A percentile compares a stretch with the other conserved stretches of the same genome.
phyloP scores from a whole-genome alignment of 495 filamentous ascomycete species.

The Ramalina peruviana region DNA sequence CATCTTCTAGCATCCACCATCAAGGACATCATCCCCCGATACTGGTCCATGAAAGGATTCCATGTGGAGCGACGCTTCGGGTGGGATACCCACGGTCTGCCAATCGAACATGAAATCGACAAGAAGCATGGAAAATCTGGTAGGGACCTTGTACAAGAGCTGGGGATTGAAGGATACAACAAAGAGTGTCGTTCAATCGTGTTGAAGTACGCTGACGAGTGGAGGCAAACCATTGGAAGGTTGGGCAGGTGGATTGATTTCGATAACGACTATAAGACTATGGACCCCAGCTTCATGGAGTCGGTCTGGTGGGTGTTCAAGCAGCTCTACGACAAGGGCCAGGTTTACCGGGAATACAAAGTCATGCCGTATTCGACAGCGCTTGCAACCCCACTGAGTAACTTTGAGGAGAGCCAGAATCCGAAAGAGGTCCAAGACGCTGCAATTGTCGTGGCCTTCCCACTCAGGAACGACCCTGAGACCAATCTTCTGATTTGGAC shows the following conservation, averaged over 20 bases:
- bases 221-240: slow-evolving; percentile 78
- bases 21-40: slow-evolving; percentile 92
- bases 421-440: slow-evolving; percentile 90
- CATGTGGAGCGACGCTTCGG: slow-evolving; percentile 62
- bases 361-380: slow-evolving; percentile 95
- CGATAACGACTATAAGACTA: slow-evolving; percentile 97
- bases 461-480: slow-evolving; percentile 58
- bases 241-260: slow-evolving; percentile 97
- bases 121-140: slow-evolving; percentile 89
- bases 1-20: slow-evolving; percentile 92
- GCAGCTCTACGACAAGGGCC: slow-evolving; percentile 74
- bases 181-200: slow-evolving; percentile 86
- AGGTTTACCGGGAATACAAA: slow-evolving; percentile 75
- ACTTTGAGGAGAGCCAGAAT: slow-evolving; percentile 90
- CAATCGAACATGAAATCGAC: slow-evolving; percentile 97
- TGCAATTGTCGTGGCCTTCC: slow-evolving; percentile 82
- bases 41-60: slow-evolving; percentile 95
- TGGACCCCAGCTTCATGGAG: slow-evolving; percentile 94
- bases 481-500: slow-evolving; percentile 81
- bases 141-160: slow-evolving; percentile 69
- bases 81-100: slow-evolving; percentile 91
- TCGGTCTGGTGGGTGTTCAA: slow-evolving; percentile 96
- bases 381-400: slow-evolving; percentile 77
- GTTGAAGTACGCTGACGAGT: slow-evolving; percentile 82
- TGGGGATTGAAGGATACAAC: slow-evolving; percentile 88